phyloP scores from a whole-genome alignment of 2,329 filamentous ascomycete genomes.

The Colletotrichum cuscutae region DNA sequence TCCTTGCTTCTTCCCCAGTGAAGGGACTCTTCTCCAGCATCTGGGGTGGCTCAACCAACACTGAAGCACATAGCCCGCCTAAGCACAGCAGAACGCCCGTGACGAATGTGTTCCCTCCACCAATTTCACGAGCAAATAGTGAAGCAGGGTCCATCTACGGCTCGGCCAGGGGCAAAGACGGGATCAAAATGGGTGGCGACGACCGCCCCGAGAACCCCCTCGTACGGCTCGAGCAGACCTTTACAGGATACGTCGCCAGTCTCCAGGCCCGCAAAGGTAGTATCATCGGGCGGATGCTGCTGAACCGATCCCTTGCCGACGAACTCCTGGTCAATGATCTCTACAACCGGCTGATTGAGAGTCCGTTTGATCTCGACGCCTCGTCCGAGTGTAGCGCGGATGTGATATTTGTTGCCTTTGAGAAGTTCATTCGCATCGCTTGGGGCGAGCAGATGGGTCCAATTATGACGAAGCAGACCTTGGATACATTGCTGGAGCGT shows the following conservation, averaged over 20 bases:
- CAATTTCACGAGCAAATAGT: conserved; percentile 54
- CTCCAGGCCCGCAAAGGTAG: conserved; percentile 88
- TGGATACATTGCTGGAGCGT: conserved; percentile 79
- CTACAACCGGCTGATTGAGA: conserved; percentile 88
- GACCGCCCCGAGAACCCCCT: conserved; percentile 73
- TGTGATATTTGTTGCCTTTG: conserved; percentile 89
- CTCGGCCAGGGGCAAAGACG: conserved; percentile 61
- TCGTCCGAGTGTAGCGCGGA: conserved; percentile 82
- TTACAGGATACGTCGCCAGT: conserved; percentile 84
- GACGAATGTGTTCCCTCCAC: conserved; percentile 50
- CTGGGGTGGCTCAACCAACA: conserved; percentile 69
- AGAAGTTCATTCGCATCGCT: conserved; percentile 88
- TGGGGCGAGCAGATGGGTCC: conserved; percentile 92
- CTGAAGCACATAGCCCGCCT: conserved; percentile 46
- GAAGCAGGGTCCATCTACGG: conserved; percentile 63
- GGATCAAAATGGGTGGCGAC: conserved; percentile 55
- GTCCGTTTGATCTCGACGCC: conserved; percentile 80
- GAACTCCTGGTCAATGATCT: conserved; percentile 87
- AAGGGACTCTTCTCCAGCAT: conserved; percentile 85
- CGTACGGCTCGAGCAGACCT: conserved; percentile 82
- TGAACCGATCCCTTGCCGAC: conserved; percentile 76
- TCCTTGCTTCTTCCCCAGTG: conserved; percentile 85
- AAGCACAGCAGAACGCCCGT: conserved; percentile 54
- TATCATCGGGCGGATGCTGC: conserved; percentile 80
- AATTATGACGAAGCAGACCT: conserved; percentile 76